Evolutionary conservation across 495 filamentous ascomycete species (phyloP).

Genomic region (Oleoguttula mirabilis): DNA sequence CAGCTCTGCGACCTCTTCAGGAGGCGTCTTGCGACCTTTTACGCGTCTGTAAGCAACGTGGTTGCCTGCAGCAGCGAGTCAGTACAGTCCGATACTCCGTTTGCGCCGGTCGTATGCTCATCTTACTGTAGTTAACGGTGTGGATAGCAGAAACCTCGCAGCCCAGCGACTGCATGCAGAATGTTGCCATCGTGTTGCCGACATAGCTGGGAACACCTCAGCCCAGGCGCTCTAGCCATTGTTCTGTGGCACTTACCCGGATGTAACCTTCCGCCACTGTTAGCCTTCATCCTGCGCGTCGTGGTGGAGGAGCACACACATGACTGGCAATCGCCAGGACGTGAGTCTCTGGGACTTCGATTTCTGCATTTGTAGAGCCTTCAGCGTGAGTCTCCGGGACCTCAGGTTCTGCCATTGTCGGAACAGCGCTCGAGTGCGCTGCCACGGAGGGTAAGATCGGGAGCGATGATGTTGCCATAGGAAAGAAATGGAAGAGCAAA

Average conservation of each 20-base stretch:
- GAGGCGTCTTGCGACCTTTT: slow-evolving; percentile 68
- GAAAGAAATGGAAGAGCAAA: too few species aligned
- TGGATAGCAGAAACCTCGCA: slow-evolving; percentile 89
- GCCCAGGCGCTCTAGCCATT: slow-evolving; percentile 11
- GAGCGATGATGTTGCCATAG: too few species aligned
- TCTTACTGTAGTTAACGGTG: slow-evolving; percentile 84
- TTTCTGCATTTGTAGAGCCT: too few species aligned
- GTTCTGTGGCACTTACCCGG: slow-evolving; percentile 33
- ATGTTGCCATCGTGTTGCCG: slow-evolving; percentile 88
- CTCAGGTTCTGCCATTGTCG: too few species aligned
- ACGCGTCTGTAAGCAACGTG: slow-evolving; percentile 82
- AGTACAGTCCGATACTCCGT: slow-evolving; percentile 1
- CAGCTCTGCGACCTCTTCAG: slow-evolving; percentile 70
- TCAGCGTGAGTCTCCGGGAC: too few species aligned
- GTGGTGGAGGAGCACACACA: slow-evolving; percentile 41
- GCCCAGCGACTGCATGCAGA: slow-evolving; percentile 82
- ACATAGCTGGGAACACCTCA: slow-evolving; percentile 57
- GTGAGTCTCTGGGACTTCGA: slow-evolving; percentile 60
- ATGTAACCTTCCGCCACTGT: slow-evolving; percentile 25
- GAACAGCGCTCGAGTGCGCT: too few species aligned
- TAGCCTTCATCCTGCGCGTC: slow-evolving; percentile 31
- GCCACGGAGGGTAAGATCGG: too few species aligned
- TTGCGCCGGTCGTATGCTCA: too few species aligned
- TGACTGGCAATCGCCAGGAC: slow-evolving; percentile 94
- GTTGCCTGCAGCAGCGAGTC: slow-evolving; percentile 49